Conservation (phyloP, 108 stramenopile species). For the Halocafeteria seosinensis region DNA sequence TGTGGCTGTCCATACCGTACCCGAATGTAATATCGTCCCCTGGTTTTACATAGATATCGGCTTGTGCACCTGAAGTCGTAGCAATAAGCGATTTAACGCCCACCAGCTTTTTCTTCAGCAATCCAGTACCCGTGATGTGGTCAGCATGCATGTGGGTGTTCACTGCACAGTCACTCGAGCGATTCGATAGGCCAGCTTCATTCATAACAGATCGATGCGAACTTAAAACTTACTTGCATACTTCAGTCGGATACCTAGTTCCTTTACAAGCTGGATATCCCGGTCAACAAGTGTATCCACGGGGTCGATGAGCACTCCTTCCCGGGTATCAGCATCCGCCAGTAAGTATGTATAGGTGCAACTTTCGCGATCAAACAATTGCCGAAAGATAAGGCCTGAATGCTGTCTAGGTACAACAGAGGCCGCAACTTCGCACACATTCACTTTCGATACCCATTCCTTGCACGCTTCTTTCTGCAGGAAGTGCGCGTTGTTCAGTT, state of each 20-base stretch:
- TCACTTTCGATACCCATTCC: no score
- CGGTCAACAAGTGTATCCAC: conserved; percentile 79
- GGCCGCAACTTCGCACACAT: no score
- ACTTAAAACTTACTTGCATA: conserved; percentile 60
- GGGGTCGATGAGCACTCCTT: conserved; percentile 66
- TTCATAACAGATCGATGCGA: neutral
- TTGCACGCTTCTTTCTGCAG: no score
- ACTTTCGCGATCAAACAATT: conserved; percentile 67
- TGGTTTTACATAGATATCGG: neutral
- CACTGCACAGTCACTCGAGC: neutral
- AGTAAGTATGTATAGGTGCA: conserved; percentile 67
- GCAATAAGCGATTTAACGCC: conserved; percentile 52
- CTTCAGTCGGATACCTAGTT: conserved; percentile 47
- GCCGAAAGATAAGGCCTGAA: conserved; percentile 51
- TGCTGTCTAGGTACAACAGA: no score
- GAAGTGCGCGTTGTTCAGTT: no score
- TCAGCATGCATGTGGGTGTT: conserved; percentile 51
- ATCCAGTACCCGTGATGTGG: conserved; percentile 61
- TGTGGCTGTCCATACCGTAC: no score
- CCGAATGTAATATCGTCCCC: neutral
- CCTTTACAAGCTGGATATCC: conserved; percentile 57
- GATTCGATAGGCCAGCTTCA: no score
- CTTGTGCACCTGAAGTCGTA: neutral
- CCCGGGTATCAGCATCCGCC: conserved; percentile 52
- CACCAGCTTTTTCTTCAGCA: conserved; percentile 42